Evolutionary conservation across 2,329 filamentous ascomycete species (phyloP).

Genomic region (Hypomyces perniciosus): DNA sequence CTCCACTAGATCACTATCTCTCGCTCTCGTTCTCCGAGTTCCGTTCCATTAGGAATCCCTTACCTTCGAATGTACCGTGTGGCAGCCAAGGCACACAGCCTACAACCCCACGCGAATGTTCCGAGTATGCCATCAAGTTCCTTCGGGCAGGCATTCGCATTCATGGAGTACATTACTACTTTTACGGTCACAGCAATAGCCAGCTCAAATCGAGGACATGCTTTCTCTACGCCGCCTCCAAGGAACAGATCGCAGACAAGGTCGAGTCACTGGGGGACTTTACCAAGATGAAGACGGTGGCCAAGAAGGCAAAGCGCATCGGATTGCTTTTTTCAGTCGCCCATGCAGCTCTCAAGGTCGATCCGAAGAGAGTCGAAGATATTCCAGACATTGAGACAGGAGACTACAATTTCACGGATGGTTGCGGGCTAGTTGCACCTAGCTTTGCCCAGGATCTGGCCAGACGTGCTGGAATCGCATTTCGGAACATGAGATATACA

Average conservation of each 20-base stretch:
- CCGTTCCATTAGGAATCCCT: conserved; percentile 16
- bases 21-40: conserved; percentile 31
- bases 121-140: conserved; percentile 30
- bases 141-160: conserved; percentile 28
- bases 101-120: conserved; percentile 27
- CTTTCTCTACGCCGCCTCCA: conserved; percentile 30
- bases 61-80: not conserved
- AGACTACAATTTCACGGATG: conserved; percentile 37
- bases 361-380: conserved; percentile 31
- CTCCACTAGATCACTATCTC: conserved; percentile 26
- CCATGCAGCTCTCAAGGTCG: conserved; percentile 24
- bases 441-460: conserved; percentile 28
- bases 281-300: conserved; percentile 35
- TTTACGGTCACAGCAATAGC: conserved; percentile 39
- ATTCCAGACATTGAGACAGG: conserved; percentile 31
- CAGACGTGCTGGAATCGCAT: conserved; percentile 26
- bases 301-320: conserved; percentile 37
- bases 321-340: conserved; percentile 35
- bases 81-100: conserved; percentile 14
- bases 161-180: conserved; percentile 32
- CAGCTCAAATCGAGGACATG: conserved; percentile 37
- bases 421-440: conserved; percentile 33
- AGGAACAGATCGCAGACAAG: conserved; percentile 26
- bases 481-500: conserved; percentile 30
- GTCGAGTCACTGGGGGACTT: conserved; percentile 35